phyloP scores from a whole-genome alignment of 257 asterid species.

The Solanum etuberosum region DNA sequence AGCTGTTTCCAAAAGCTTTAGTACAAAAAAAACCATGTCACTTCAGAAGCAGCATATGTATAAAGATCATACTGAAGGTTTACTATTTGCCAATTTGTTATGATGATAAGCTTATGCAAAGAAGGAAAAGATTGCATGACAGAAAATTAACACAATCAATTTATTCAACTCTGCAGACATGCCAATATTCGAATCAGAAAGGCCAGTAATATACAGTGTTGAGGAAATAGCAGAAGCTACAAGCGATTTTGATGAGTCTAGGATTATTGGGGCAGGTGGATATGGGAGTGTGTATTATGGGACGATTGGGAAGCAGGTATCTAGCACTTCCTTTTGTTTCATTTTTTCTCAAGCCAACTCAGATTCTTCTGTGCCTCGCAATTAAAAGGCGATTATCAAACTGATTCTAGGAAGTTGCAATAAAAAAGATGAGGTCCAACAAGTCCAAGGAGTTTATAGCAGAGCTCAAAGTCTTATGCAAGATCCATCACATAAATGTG shows the following conservation, averaged over 20 bases:
- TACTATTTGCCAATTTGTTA: not conserved
- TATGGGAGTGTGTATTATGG: constrained; percentile 78
- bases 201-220: constrained; percentile 41
- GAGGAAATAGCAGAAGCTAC: constrained; percentile 76
- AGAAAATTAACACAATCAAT: not conserved
- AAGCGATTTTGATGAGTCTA: constrained; percentile 44
- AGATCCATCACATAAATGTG: constrained; percentile 83
- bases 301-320: constrained; percentile 44
- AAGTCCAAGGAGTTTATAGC: constrained; percentile 82
- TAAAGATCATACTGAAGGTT: constrained; percentile 42
- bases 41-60: constrained; percentile 23
- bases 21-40: constrained; percentile 25
- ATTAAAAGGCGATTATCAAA: not conserved
- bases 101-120: not conserved
- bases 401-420: constrained; percentile 57
- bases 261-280: constrained; percentile 73
- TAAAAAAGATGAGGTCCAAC: constrained; percentile 83
- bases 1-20: constrained; percentile 24
- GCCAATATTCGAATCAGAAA: constrained; percentile 60
- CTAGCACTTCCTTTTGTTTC: not conserved
- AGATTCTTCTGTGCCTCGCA: not conserved
- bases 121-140: not conserved
- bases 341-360: not conserved
- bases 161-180: constrained; percentile 23
- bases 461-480: constrained; percentile 72